Evolutionary conservation across 345 rosid species (phyloP), one percentile per base, ranked within the genome.

Genomic region (Aethionema arabicum): DNA sequence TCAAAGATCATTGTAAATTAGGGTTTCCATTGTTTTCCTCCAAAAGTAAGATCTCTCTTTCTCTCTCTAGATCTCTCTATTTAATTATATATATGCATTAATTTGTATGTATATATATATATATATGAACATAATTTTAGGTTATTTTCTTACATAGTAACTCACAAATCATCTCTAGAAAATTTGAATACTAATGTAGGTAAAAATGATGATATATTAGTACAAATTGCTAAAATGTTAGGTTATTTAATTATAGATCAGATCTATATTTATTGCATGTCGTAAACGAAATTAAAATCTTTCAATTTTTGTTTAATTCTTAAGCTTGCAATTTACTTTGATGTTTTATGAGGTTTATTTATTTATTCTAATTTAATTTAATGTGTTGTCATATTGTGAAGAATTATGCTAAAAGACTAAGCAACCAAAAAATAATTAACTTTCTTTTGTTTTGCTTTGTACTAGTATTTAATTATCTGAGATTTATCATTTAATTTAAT

Each of bases 21-120:
- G 76, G 75, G 76, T 72, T 72, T 65, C 6, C 46, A 21, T n/a
- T 58, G 55, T 21, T 7, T 45, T 6, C 6, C 70, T 12, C 14
- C 32, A 65, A 16, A 39, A 59, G 75, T 58, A 45, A 71, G 66
- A 52, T 64, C 69, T 63, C 52, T 53, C 40, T 63, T 14, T 63
- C 53, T 54, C 21, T 55, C 6, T 52, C 0, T 45, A 9, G 51
- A 33, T 68, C 2, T 43, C 12, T 40, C 2, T 42, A 0, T 56
- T 0, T 4, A 36, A 0, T 1, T 14, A 16, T 12, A 12, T 27
- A 33, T 12, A 40, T 8, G 4, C 11, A 6, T 40, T 6, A 8
- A 9, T 40, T 40, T 40, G 27, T 21, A 21, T 33, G 9, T 33
- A 7, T 52, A 3, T 39, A 42, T 33, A n/a, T 64, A 8, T 21